Percentiles rank a stretch among this genome's conserved stretches.
Evolutionary conservation across 495 filamentous ascomycete species (phyloP).

Genomic region (Neurospora tetraspora): DNA sequence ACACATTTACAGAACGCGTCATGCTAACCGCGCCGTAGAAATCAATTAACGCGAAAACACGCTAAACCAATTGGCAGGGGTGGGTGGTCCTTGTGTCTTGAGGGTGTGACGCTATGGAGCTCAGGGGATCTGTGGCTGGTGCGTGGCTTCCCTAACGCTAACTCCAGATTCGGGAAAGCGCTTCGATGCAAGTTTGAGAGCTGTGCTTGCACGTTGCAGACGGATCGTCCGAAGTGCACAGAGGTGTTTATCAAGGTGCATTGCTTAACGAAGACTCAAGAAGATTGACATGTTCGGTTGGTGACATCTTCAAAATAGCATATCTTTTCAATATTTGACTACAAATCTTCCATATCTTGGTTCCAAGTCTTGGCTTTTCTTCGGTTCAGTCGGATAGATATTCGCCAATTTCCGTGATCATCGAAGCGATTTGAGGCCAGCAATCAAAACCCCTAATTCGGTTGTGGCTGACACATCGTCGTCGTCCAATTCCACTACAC

Average conservation of each 20-base stretch:
- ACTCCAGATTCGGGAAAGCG: not conserved
- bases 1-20: not conserved
- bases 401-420: not conserved
- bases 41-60: slow-evolving; percentile 20
- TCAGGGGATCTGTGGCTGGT: not conserved
- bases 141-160: not conserved
- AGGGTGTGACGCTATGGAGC: not conserved
- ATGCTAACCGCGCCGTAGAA: slow-evolving; percentile 4
- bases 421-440: not conserved
- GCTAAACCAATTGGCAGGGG: not conserved
- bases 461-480: not conserved
- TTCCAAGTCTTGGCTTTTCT: not conserved
- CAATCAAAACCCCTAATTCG: not conserved
- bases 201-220: not conserved
- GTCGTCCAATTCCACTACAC: no score
- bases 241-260: not conserved
- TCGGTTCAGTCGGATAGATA: not conserved
- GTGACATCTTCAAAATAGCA: not conserved
- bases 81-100: not conserved
- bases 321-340: not conserved
- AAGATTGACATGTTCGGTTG: not conserved
- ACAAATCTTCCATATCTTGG: not conserved
- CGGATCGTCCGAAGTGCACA: not conserved
- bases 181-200: not conserved
- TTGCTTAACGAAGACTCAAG: not conserved